Conservation (phyloP, 2,329 filamentous ascomycete species). For the Colletotrichum gigasporum region DNA sequence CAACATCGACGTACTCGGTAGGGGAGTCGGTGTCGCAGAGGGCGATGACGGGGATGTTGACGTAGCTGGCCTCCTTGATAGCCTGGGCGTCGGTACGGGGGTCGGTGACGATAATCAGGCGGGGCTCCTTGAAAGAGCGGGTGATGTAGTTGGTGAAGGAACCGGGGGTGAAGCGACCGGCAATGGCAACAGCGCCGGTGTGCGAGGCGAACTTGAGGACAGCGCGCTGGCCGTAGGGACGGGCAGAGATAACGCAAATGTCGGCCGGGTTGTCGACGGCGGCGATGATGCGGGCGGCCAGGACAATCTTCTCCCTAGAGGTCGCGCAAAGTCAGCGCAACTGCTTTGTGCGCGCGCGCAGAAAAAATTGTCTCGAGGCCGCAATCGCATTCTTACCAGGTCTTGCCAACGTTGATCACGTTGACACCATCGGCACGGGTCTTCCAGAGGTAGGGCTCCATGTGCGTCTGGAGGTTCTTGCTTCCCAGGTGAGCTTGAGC, state of each 20-base stretch:
- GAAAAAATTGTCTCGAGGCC: neutral
- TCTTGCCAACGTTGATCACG: constrained; percentile 99
- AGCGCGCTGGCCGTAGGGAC: constrained; percentile 99
- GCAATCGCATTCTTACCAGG: constrained; percentile 77
- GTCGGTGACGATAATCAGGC: constrained; percentile 99
- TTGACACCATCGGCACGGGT: constrained; percentile 98
- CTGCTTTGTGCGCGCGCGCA: neutral
- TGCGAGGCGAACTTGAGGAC: constrained; percentile 99
- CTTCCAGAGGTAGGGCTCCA: constrained; percentile 99
- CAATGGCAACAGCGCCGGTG: constrained; percentile 97
- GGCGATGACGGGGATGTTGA: constrained; percentile 99
- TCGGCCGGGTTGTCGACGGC: constrained; percentile 99
- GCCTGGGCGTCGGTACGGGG: constrained; percentile 99
- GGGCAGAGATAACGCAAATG: constrained; percentile 98
- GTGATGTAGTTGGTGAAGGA: constrained; percentile 99
- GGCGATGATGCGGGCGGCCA: constrained; percentile 98
- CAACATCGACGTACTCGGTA: constrained; percentile 99
- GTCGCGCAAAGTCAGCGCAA: constrained; percentile 23
- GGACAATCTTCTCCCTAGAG: constrained; percentile 97
- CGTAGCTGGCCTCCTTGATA: constrained; percentile 99
- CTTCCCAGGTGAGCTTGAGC: constrained; percentile 96
- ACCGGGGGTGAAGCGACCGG: constrained; percentile 99
- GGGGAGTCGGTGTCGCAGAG: constrained; percentile 99
- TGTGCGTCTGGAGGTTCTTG: constrained; percentile 99
- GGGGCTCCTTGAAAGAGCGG: constrained; percentile 99